Base-by-base conservation (phyloP, 2,329 filamentous ascomycete genomes). In the Cladosporium sp. region DNA sequence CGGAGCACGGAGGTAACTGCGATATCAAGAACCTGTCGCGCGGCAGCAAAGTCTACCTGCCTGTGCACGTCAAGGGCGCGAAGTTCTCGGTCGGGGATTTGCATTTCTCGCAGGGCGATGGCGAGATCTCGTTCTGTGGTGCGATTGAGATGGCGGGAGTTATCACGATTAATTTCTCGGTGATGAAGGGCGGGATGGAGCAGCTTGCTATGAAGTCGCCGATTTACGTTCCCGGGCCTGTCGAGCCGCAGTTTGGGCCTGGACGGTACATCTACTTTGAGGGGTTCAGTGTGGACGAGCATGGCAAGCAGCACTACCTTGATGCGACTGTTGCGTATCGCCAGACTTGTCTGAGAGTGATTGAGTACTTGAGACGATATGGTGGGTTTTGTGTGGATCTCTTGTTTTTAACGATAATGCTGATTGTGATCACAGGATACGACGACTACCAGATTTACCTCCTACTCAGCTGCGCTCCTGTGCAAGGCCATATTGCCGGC, bases 131-230 rank as follows among this genome's bases (percentile, higher is more conserved):
- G 2, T 97, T 84, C 73, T 84, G 82, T 65, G 76, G 76, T 23
- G 93, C 93, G 6, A 97, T 97, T 72, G 93, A 97, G 77, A 97
- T 97, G 91, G 92, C 93, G 0, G 93, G 93, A 5, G 82, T 92
- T 51, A 96, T 97, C 71, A 97, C 93, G 2, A 86, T 97, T 78
- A 96, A 95, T 73, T 93, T 96, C 82, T 88, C 86, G 58, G 90
- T 97, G 18, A 88, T 97, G 82, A 96, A 95, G 77, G 85, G 87
- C 69, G 93, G 93, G 23, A 85, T 96, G 74, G 83, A 83, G 53
- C 85, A 92, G 36, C 79, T 96, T 61, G 89, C 84, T 0, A 88
- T 96, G 79, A 93, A 92, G 77, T 90, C 86, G 7, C 93, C 93
- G 0, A 91, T 97, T 61, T 97, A 93, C 80, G 85, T 92, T 36